Evolutionary conservation across 1,284 basidiomycete genomes (phyloP).

Genomic region (Trichosporon coremiiforme): DNA sequence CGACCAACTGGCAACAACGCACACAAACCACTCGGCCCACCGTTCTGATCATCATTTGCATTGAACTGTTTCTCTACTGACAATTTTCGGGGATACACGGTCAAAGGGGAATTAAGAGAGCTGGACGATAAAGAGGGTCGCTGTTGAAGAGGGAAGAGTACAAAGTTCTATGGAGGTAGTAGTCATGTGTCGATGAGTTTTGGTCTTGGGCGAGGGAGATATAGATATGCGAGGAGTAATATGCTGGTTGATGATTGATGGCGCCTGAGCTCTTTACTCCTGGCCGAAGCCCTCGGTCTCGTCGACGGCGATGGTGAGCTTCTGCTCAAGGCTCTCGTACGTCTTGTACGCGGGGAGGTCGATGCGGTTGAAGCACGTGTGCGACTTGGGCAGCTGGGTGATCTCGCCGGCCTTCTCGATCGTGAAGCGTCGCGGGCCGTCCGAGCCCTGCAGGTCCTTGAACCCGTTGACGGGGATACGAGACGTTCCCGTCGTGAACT

Average conservation of each 20-base stretch:
- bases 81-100: conserved; percentile 17
- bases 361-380: conserved; percentile 84
- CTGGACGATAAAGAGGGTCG: not conserved
- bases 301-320: conserved; percentile 85
- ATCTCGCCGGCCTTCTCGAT: conserved; percentile 96
- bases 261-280: conserved; percentile 37
- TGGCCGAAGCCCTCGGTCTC: conserved; percentile 61
- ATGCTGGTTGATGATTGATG: not conserved
- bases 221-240: not conserved
- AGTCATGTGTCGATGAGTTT: not conserved
- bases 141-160: not conserved
- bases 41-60: not conserved
- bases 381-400: conserved; percentile 78
- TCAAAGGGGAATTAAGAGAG: conserved; percentile 1
- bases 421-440: conserved; percentile 91
- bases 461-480: conserved; percentile 98
- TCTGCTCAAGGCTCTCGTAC: conserved; percentile 85
- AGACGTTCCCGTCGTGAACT: conserved; percentile 97
- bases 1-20: no score
- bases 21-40: no score
- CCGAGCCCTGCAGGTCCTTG: conserved; percentile 96
- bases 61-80: conserved; percentile 16
- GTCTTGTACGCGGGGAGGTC: conserved; percentile 90
- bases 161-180: not conserved
- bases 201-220: no score